These are phyloP conservation scores for Mycothermus thermophilus DNA, from an alignment of 495 filamentous ascomycete genomes.

Conservation along the genomic window DNA sequence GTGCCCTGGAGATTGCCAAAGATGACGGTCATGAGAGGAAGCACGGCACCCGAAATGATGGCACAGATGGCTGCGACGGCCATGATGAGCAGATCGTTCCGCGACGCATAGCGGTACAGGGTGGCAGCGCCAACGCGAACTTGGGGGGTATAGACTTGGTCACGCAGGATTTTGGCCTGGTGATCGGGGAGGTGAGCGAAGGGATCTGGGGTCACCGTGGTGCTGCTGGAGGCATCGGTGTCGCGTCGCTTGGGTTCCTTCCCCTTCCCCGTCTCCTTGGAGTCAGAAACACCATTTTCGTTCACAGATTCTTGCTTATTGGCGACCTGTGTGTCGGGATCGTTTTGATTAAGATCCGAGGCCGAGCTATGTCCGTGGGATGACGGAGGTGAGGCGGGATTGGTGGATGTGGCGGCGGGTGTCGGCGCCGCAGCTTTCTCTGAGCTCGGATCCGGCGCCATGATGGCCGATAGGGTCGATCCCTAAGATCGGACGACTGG, in stretches of 20 bases:
- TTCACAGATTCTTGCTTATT: too few species aligned
- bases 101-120: slow-evolving; percentile 70
- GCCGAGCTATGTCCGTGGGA: too few species aligned
- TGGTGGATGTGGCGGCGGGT: slow-evolving; percentile 1
- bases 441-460: too few species aligned
- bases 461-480: too few species aligned
- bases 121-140: slow-evolving; percentile 50
- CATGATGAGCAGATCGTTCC: slow-evolving; percentile 61
- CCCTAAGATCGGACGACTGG: too few species aligned
- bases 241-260: too few species aligned
- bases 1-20: slow-evolving; percentile 63
- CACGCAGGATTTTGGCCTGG: slow-evolving; percentile 53
- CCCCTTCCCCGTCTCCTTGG: slow-evolving; percentile 24
- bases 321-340: slow-evolving; percentile 39
- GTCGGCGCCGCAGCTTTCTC: too few species aligned
- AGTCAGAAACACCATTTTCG: too few species aligned
- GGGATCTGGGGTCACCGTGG: too few species aligned
- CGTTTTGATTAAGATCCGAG: too few species aligned
- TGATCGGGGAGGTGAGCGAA: slow-evolving; percentile 39
- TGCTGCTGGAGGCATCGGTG: too few species aligned
- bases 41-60: slow-evolving; percentile 63
- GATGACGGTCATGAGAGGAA: slow-evolving; percentile 81
- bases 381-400: too few species aligned
- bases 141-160: slow-evolving; percentile 55
- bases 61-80: slow-evolving; percentile 48